phyloP scores from a whole-genome alignment of 768 basidiomycete genomes.

The Suillus tomentosus region DNA sequence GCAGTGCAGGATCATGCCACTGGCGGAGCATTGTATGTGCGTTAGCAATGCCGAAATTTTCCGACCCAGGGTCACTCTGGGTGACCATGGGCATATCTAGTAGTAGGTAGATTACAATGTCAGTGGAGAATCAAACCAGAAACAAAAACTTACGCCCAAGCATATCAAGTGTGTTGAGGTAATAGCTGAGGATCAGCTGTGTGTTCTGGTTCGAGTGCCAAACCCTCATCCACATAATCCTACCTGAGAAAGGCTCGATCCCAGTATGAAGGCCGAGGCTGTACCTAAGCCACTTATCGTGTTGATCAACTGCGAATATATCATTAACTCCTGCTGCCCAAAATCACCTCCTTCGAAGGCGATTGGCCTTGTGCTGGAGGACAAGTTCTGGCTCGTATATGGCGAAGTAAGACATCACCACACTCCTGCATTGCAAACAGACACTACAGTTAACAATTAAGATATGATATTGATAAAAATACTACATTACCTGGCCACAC shows the following conservation, averaged over 20 bases:
- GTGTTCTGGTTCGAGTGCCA: conserved; percentile 47
- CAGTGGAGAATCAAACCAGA: conserved; percentile 12
- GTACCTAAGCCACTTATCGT: no score
- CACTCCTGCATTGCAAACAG: no score
- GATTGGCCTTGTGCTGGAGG: no score
- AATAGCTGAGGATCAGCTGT: conserved; percentile 37
- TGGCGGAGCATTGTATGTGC: conserved; percentile 43
- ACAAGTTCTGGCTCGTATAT: no score
- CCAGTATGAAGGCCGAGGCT: conserved; percentile 11
- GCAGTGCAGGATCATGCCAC: conserved; percentile 38
- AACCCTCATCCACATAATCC: conserved; percentile 38
- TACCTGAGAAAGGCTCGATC: conserved; percentile 39
- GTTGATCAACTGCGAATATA: no score
- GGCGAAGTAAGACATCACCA: no score
- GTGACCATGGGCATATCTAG: conserved; percentile 38
- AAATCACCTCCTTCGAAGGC: no score
- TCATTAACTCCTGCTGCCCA: no score
- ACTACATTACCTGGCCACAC: conserved; percentile 15
- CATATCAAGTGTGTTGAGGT: conserved; percentile 30
- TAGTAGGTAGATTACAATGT: background rate
- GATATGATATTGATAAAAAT: no score
- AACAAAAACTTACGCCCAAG: conserved; percentile 21
- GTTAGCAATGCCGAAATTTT: conserved; percentile 50
- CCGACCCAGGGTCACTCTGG: conserved; percentile 45
- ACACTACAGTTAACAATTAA: no score